Evolutionary conservation across 2,329 filamentous ascomycete species (phyloP).

Genomic region (Rasamsonia emersonii): DNA sequence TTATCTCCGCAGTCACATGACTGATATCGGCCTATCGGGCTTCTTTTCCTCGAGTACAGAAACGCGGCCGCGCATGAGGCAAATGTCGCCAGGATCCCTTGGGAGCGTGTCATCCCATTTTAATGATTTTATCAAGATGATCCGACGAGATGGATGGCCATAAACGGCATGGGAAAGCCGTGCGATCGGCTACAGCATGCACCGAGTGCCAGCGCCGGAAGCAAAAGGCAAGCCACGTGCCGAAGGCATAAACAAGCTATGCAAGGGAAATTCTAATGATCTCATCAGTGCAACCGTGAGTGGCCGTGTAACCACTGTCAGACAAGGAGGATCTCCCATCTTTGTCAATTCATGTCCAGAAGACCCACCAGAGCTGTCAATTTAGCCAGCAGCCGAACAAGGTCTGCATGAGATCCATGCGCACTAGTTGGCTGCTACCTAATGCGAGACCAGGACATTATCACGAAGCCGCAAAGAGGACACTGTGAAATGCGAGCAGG

Average conservation of each 20-base stretch:
- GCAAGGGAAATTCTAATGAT: constrained; percentile 7
- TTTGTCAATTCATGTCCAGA: constrained; percentile 38
- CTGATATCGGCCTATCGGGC: constrained; percentile 1
- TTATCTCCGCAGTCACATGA: too few species aligned
- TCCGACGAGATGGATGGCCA: neutral
- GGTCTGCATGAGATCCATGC: too few species aligned
- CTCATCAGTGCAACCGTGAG: constrained; percentile 38
- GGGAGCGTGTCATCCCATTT: too few species aligned
- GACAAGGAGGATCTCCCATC: constrained; percentile 39
- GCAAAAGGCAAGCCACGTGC: constrained; percentile 34
- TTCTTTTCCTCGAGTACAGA: too few species aligned
- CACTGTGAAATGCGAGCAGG: too few species aligned
- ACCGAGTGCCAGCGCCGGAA: constrained; percentile 44
- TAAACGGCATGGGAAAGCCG: constrained; percentile 6
- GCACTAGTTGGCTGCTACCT: too few species aligned
- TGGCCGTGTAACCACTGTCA: constrained; percentile 47
- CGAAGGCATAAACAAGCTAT: neutral
- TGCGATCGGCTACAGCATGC: constrained; percentile 26
- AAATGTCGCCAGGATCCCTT: too few species aligned
- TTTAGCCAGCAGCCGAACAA: constrained; percentile 5
- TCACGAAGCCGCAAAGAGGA: too few species aligned
- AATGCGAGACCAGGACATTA: too few species aligned
- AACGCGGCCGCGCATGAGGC: too few species aligned
- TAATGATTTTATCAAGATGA: neutral
- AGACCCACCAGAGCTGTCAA: constrained; percentile 13